These are phyloP conservation scores for Fusarium camptoceras DNA, from an alignment of 2,329 filamentous ascomycete genomes.

Conservation along the genomic window DNA sequence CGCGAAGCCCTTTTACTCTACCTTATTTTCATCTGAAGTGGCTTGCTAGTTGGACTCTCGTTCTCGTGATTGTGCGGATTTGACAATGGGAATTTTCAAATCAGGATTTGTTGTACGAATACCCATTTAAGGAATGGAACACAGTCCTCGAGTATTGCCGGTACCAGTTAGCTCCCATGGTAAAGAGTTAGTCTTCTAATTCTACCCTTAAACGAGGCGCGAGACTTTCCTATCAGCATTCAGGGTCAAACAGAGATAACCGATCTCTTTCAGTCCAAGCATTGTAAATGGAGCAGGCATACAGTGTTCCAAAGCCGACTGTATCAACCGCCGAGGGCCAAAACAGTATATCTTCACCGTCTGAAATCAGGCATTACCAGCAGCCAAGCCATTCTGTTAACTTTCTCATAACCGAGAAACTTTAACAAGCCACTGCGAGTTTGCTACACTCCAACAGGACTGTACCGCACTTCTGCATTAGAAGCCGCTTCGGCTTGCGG, in stretches of 20 bases:
- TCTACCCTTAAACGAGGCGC: not conserved
- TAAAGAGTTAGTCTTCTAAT: not conserved
- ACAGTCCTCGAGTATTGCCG: not conserved
- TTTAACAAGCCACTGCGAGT: conserved; percentile 4
- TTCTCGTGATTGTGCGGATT: conserved; percentile 1
- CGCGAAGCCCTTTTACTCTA: not conserved
- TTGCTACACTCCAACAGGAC: not conserved
- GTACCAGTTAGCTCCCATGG: conserved; percentile 3
- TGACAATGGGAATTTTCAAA: conserved; percentile 11
- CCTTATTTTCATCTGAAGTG: not conserved
- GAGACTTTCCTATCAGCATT: not conserved
- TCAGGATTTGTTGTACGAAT: not conserved
- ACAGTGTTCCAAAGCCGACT: not conserved
- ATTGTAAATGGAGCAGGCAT: not conserved
- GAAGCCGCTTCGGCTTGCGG: conserved; percentile 35
- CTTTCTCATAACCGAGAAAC: conserved; percentile 5
- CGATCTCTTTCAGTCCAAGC: not conserved
- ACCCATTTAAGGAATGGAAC: conserved; percentile 9
- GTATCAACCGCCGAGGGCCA: conserved; percentile 20
- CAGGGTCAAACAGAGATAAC: not conserved
- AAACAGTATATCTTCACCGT: not conserved
- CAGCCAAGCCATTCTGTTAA: conserved; percentile 3
- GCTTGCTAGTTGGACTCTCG: not conserved
- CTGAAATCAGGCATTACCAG: conserved; percentile 10
- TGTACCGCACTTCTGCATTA: conserved; percentile 28